phyloP scores from a whole-genome alignment of 2,329 filamentous ascomycete genomes.

The Xylaria sp. region DNA sequence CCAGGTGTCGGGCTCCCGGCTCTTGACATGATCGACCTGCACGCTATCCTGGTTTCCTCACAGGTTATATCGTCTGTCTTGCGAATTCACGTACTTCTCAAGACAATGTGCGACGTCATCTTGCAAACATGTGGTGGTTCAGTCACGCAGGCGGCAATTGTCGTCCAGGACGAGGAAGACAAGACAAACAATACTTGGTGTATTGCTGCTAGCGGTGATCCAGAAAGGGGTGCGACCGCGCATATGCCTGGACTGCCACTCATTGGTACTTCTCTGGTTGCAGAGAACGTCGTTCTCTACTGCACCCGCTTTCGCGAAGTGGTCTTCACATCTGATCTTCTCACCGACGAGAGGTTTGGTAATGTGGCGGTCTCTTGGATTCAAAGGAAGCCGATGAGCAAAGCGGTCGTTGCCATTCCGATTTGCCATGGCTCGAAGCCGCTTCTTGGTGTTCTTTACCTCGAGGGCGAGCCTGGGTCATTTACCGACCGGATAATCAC shows the following conservation, averaged over 20 bases:
- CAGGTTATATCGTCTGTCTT: constrained; percentile 76
- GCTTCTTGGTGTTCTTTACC: constrained; percentile 68
- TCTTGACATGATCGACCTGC: constrained; percentile 77
- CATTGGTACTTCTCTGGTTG: constrained; percentile 61
- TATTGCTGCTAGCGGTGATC: constrained; percentile 67
- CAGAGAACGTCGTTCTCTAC: constrained; percentile 71
- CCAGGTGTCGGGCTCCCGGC: constrained; percentile 61
- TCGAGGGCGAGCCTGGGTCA: constrained; percentile 67
- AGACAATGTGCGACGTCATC: constrained; percentile 78
- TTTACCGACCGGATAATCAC: constrained; percentile 70
- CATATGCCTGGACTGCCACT: constrained; percentile 62
- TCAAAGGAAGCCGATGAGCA: constrained; percentile 61
- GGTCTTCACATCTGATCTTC: constrained; percentile 67
- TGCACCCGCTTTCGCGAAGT: constrained; percentile 70
- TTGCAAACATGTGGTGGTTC: constrained; percentile 68
- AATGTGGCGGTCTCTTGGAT: constrained; percentile 68
- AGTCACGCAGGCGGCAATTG: constrained; percentile 66
- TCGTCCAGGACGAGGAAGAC: constrained; percentile 62
- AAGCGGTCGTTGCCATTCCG: constrained; percentile 72
- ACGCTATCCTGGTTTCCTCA: constrained; percentile 71
- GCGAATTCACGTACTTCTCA: constrained; percentile 67
- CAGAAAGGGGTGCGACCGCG: constrained; percentile 61
- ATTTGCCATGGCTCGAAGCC: constrained; percentile 68
- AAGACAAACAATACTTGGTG: constrained; percentile 55
- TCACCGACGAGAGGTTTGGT: constrained; percentile 71